These are phyloP conservation scores for Trametes cinnabarina DNA, from an alignment of 768 basidiomycete species.

Conservation along the genomic window DNA sequence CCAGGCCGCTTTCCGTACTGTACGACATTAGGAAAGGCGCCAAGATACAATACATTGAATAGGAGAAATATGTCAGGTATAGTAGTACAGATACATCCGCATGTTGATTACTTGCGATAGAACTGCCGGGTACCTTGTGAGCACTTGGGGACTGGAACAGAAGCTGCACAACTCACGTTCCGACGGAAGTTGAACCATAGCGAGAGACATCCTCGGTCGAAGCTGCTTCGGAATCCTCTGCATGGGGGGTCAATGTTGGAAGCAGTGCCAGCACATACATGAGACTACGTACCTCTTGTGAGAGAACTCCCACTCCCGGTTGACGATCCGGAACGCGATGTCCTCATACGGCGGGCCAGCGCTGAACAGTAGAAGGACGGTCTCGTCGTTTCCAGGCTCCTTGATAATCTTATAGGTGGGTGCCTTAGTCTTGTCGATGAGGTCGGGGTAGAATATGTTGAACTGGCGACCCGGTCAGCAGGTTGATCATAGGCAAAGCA, in stretches of 20 bases:
- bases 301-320: slow-evolving; percentile 97
- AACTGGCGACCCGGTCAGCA: slow-evolving; percentile 44
- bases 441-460: slow-evolving; percentile 98
- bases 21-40: too few species aligned
- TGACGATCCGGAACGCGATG: slow-evolving; percentile 96
- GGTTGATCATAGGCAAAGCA: slow-evolving; percentile 1
- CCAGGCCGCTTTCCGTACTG: too few species aligned
- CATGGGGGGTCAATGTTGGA: slow-evolving; percentile 14
- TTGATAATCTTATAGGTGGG: slow-evolving; percentile 96
- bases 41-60: too few species aligned
- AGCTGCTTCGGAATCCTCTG: slow-evolving; percentile 95
- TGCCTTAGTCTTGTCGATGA: slow-evolving; percentile 97
- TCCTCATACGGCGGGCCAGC: slow-evolving; percentile 99
- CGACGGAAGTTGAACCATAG: slow-evolving; percentile 96
- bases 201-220: slow-evolving; percentile 94
- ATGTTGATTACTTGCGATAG: slow-evolving; percentile 61
- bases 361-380: slow-evolving; percentile 88
- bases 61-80: too few species aligned
- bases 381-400: slow-evolving; percentile 93
- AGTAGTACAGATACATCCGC: not conserved
- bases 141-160: too few species aligned
- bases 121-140: too few species aligned
- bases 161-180: slow-evolving; percentile 85
- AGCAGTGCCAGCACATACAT: not conserved
- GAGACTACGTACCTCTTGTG: slow-evolving; percentile 75